Evolutionary conservation across 345 rosid species (phyloP).

Genomic region (Hibiscus trionum): DNA sequence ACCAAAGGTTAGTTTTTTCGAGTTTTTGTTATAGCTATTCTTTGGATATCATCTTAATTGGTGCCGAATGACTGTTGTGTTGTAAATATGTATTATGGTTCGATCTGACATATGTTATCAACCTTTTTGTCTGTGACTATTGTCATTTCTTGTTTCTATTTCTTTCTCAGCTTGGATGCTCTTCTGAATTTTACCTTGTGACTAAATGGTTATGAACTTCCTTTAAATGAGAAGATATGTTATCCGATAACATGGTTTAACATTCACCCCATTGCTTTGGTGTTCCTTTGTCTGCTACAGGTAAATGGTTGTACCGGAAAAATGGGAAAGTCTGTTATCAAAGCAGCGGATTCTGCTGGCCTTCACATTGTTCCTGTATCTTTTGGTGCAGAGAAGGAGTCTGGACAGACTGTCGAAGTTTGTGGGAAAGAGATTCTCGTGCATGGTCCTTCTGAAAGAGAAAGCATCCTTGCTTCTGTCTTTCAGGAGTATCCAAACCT

Average conservation of each 20-base stretch:
- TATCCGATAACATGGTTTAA: neutral
- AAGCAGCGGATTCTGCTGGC: constrained; percentile 84
- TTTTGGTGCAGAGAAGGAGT: constrained; percentile 56
- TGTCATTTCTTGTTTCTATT: neutral
- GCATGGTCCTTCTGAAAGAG: constrained; percentile 69
- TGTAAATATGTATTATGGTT: neutral
- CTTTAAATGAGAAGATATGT: neutral
- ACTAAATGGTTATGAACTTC: neutral
- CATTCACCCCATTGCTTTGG: neutral
- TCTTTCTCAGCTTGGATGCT: neutral
- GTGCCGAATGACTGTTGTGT: too few species aligned
- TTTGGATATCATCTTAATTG: neutral
- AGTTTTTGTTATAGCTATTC: too few species aligned
- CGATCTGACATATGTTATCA: neutral
- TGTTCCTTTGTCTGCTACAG: constrained; percentile 24
- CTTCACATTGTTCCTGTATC: constrained; percentile 65
- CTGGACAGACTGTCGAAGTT: constrained; percentile 52
- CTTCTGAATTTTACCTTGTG: neutral
- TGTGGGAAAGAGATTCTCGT: constrained; percentile 66
- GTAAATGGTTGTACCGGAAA: constrained; percentile 83
- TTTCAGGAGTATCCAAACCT: constrained; percentile 59
- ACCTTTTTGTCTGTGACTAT: neutral
- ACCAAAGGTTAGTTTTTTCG: neutral
- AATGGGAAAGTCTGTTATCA: constrained; percentile 87
- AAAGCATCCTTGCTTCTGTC: constrained; percentile 51